Conservation (phyloP, 2,329 filamentous ascomycete species). For the Saccharata proteae region DNA sequence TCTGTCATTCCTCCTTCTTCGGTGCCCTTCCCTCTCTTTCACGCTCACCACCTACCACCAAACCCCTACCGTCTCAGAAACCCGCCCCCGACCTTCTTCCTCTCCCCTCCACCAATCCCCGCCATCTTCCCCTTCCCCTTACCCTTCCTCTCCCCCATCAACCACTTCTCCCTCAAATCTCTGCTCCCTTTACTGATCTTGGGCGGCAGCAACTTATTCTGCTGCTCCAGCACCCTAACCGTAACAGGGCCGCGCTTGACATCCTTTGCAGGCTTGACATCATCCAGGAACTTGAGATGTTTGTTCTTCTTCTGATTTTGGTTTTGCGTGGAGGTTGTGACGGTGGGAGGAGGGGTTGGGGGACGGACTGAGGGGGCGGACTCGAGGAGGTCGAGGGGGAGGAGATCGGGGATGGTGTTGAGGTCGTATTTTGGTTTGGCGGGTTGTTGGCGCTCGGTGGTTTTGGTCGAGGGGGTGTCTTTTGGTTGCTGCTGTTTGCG, state of each 20-base stretch:
- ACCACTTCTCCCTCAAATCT: slow-evolving; percentile 27
- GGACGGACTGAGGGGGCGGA: slow-evolving; percentile 32
- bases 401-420: slow-evolving; percentile 34
- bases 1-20: too few species aligned
- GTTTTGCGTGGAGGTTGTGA: too few species aligned
- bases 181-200: slow-evolving; percentile 27
- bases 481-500: slow-evolving; percentile 15
- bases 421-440: slow-evolving; percentile 14
- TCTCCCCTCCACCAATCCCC: slow-evolving; percentile 13
- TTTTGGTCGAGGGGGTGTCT: slow-evolving; percentile 6
- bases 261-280: slow-evolving; percentile 37
- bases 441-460: slow-evolving; percentile 7
- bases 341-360: slow-evolving; percentile 29
- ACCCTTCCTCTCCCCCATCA: slow-evolving; percentile 27
- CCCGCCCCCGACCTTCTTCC: slow-evolving; percentile 17
- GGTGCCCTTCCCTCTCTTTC: too few species aligned
- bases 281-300: slow-evolving; percentile 37
- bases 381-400: slow-evolving; percentile 40
- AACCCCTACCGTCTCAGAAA: too few species aligned
- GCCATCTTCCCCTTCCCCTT: slow-evolving; percentile 16
- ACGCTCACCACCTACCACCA: too few species aligned
- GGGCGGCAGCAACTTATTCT: slow-evolving; percentile 30
- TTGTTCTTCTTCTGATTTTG: slow-evolving; percentile 34
- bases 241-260: slow-evolving; percentile 35
- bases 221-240: slow-evolving; percentile 36